Evolutionary conservation across 495 filamentous ascomycete genomes (phyloP).

Genomic region (Penicillium daleae): DNA sequence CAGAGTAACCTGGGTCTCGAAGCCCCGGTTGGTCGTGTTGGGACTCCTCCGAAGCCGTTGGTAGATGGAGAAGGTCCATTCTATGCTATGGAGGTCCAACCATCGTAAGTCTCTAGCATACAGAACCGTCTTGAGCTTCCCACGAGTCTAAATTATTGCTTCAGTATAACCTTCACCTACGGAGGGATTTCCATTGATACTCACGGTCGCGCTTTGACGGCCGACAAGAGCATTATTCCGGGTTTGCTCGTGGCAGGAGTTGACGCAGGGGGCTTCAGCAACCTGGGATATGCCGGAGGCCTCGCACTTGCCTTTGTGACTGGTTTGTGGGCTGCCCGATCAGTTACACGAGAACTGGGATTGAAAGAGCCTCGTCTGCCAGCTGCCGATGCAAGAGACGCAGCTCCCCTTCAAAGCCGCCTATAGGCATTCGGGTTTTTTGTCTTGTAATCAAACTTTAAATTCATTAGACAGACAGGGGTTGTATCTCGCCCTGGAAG

Average conservation of each 20-base stretch:
- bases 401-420: conserved; percentile 11
- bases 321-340: conserved; percentile 30
- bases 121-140: background rate
- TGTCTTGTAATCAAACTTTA: background rate
- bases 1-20: conserved; percentile 18
- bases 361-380: conserved; percentile 28
- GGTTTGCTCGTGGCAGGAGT: conserved; percentile 31
- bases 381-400: conserved; percentile 22
- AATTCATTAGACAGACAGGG: background rate
- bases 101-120: conserved; percentile 23
- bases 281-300: conserved; percentile 30
- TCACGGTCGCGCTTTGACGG: conserved; percentile 27
- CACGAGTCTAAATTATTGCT: background rate
- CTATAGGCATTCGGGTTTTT: conserved; percentile 1
- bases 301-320: conserved; percentile 33
- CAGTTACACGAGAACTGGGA: conserved; percentile 18
- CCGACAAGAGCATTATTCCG: conserved; percentile 23
- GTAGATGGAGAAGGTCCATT: conserved; percentile 33
- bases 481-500: no score
- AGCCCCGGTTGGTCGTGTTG: conserved; percentile 17
- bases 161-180: conserved; percentile 37
- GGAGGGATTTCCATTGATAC: conserved; percentile 29
- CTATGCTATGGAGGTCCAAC: conserved; percentile 35
- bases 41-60: conserved; percentile 20
- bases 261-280: conserved; percentile 33